These are phyloP conservation scores for Microcyclosporella mali DNA, from an alignment of 2,329 filamentous ascomycete species.

Conservation along the genomic window DNA sequence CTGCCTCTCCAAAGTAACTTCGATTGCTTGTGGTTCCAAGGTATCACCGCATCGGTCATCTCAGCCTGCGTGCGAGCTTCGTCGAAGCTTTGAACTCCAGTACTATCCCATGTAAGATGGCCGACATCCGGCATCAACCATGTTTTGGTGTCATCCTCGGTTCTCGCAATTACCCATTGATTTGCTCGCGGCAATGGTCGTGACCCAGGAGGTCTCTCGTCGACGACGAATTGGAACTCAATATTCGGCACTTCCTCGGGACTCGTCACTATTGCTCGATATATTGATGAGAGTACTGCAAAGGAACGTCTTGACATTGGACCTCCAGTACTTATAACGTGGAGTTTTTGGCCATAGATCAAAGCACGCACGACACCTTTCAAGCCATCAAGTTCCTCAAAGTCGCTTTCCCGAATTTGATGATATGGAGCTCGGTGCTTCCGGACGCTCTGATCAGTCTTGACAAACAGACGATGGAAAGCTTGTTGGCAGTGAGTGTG, in stretches of 20 bases:
- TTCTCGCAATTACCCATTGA: not conserved
- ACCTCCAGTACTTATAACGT: slow-evolving; percentile 1
- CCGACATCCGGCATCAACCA: slow-evolving; percentile 1
- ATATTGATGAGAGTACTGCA: not conserved
- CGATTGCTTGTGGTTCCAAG: not conserved
- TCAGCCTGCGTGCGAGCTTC: not conserved
- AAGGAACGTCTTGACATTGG: not conserved
- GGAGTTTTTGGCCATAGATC: not conserved
- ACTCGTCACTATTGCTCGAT: not conserved
- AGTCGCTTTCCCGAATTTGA: not conserved
- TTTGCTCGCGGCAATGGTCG: not conserved
- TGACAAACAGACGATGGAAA: not conserved
- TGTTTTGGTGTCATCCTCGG: not conserved
- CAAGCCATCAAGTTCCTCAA: not conserved
- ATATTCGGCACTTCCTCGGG: slow-evolving; percentile 1
- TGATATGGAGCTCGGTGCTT: not conserved
- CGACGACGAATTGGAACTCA: not conserved
- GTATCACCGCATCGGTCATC: not conserved
- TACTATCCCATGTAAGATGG: not conserved
- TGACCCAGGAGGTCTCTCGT: not conserved
- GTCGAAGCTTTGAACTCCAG: not conserved
- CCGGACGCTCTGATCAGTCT: not conserved
- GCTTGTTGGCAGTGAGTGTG: slow-evolving; percentile 1
- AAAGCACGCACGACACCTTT: not conserved
- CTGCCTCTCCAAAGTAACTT: not conserved